Percentiles rank a stretch among this genome's conserved stretches.
Evolutionary conservation across 805 yeast genomes (phyloP).

Genomic region (Saturnispora halmiae): DNA sequence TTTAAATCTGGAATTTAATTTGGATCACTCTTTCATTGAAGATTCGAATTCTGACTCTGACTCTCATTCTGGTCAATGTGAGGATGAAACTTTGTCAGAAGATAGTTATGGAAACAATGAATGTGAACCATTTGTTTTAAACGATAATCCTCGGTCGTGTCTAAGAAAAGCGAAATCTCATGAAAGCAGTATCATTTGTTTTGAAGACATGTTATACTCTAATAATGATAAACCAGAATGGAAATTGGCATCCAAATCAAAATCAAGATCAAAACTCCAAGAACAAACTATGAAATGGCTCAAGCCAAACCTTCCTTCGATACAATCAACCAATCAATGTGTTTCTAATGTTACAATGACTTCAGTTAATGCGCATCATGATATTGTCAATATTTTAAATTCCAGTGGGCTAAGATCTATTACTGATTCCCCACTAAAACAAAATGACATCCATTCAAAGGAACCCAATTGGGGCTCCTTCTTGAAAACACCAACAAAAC

Average conservation of each 20-base stretch:
- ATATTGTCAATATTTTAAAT: slow-evolving; percentile 12
- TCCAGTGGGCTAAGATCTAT: slow-evolving; percentile 8
- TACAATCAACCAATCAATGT: slow-evolving; percentile 12
- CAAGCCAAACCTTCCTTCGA: slow-evolving; percentile 21
- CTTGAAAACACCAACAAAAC: slow-evolving; percentile 7
- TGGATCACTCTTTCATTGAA: too few species aligned
- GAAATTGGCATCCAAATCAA: too few species aligned
- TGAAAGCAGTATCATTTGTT: slow-evolving; percentile 23
- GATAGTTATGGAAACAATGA: slow-evolving; percentile 22
- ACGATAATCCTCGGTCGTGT: slow-evolving; percentile 10
- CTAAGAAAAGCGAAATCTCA: slow-evolving; percentile 21
- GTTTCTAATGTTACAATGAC: not conserved
- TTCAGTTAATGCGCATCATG: slow-evolving; percentile 11
- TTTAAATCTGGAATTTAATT: too few species aligned
- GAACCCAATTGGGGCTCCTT: not conserved
- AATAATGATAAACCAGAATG: too few species aligned
- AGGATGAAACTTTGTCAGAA: slow-evolving; percentile 13
- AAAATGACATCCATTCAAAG: too few species aligned
- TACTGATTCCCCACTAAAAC: slow-evolving; percentile 7
- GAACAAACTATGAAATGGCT: slow-evolving; percentile 28
- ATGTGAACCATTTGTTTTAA: slow-evolving; percentile 17
- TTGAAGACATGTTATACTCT: not conserved
- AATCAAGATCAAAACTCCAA: slow-evolving; percentile 17
- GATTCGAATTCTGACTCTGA: not conserved
- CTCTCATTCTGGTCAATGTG: slow-evolving; percentile 1